These are phyloP conservation scores for Rhododendron ovatum DNA, from an alignment of 148 eudicot genomes.

Conservation along the genomic window DNA sequence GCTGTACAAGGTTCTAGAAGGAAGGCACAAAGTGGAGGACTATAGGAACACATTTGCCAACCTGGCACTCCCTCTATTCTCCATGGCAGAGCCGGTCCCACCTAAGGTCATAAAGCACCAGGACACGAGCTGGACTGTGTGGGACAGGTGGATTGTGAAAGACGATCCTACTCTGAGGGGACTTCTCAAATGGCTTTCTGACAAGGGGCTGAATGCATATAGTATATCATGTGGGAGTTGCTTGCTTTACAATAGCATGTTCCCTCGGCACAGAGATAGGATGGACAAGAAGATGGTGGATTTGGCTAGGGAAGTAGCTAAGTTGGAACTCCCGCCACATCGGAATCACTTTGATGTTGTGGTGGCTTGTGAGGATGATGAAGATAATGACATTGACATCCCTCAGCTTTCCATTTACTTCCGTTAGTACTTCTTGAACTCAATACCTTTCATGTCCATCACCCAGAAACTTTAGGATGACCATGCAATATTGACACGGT, in stretches of 20 bases:
- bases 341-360: slow-evolving; percentile 77
- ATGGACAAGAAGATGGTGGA: slow-evolving; percentile 74
- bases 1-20: slow-evolving; percentile 78
- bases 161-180: slow-evolving; percentile 62
- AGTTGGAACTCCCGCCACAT: slow-evolving; percentile 63
- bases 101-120: slow-evolving; percentile 72
- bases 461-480: slow-evolving; percentile 2
- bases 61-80: slow-evolving; percentile 80
- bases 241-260: slow-evolving; percentile 78
- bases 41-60: slow-evolving; percentile 87
- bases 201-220: slow-evolving; percentile 69
- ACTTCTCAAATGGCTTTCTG: slow-evolving; percentile 59
- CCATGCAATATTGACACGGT: not conserved
- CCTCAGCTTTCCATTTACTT: slow-evolving; percentile 76
- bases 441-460: not conserved
- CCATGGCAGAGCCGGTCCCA: slow-evolving; percentile 85
- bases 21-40: slow-evolving; percentile 67
- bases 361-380: slow-evolving; percentile 88
- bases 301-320: slow-evolving; percentile 75
- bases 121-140: slow-evolving; percentile 81
- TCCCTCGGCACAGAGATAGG: slow-evolving; percentile 69
- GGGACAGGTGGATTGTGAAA: slow-evolving; percentile 79
- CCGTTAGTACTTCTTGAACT: slow-evolving; percentile 22
- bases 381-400: slow-evolving; percentile 69
- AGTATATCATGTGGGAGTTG: slow-evolving; percentile 79